These are phyloP conservation scores for Thraustochytrium sp. DNA, from an alignment of 352 stramenopile genomes.

Conservation along the genomic window DNA sequence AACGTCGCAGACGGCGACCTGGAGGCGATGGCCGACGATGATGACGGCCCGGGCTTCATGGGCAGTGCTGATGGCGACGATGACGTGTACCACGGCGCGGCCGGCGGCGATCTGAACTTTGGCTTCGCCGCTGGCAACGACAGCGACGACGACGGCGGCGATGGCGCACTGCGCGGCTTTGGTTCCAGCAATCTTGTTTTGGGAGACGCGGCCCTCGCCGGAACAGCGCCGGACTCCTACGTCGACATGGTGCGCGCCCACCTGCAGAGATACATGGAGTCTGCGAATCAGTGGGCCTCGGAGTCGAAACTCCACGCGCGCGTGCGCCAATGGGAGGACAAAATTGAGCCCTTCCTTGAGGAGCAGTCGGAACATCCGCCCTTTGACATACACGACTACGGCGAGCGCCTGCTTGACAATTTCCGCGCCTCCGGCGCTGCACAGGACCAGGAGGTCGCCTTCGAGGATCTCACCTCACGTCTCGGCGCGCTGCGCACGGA, in stretches of 20 bases:
- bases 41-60: background rate
- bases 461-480: background rate
- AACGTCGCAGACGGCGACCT: background rate
- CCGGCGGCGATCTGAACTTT: background rate
- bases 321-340: conserved; percentile 33
- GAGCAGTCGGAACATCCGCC: conserved; percentile 6
- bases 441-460: background rate
- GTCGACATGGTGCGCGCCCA: conserved; percentile 28
- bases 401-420: background rate
- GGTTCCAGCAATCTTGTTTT: background rate
- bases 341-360: conserved; percentile 29
- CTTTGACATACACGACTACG: conserved; percentile 41
- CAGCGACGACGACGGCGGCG: background rate
- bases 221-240: background rate
- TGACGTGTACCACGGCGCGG: background rate
- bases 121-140: background rate
- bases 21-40: background rate
- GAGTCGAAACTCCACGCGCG: conserved; percentile 34
- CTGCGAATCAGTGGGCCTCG: conserved; percentile 27
- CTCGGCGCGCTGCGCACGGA: background rate
- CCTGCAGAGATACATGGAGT: conserved; percentile 20
- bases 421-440: background rate
- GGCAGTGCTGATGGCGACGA: background rate
- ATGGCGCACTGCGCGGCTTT: background rate
- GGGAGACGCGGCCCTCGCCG: background rate